A percentile compares a stretch with the other conserved stretches of the same genome.
phyloP scores from a whole-genome alignment of 306 rosid species.

The Medicago truncatula region DNA sequence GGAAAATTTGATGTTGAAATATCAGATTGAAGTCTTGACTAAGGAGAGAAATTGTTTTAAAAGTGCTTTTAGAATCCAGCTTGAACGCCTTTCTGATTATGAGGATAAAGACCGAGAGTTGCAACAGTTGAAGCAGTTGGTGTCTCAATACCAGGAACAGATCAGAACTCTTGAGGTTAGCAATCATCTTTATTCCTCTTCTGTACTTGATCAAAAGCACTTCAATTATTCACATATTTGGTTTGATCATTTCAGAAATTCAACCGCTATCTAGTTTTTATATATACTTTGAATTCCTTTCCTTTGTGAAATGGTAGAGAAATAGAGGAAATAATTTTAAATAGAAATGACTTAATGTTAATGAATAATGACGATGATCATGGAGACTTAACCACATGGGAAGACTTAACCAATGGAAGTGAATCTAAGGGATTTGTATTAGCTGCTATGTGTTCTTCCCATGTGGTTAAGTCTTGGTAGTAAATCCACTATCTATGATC shows the following conservation, averaged over 20 bases:
- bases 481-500: conserved; percentile 17
- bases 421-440: conserved; percentile 2
- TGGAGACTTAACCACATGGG: no score
- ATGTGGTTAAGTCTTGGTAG: background rate
- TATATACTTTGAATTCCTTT: background rate
- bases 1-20: conserved; percentile 88
- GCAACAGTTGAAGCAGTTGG: conserved; percentile 80
- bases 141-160: conserved; percentile 89
- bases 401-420: no score
- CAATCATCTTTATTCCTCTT: conserved; percentile 36
- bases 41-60: conserved; percentile 83
- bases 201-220: background rate
- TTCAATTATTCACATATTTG: conserved; percentile 5
- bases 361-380: background rate
- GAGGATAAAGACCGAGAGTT: conserved; percentile 72
- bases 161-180: conserved; percentile 88
- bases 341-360: background rate
- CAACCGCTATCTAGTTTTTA: background rate
- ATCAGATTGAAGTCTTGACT: conserved; percentile 67
- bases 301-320: conserved; percentile 16
- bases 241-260: background rate
- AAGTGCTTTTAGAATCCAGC: conserved; percentile 82
- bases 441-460: background rate
- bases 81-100: conserved; percentile 80
- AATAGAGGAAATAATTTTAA: background rate